phyloP scores from a whole-genome alignment of 495 filamentous ascomycete genomes.

The Hypoxylon trugodes region DNA sequence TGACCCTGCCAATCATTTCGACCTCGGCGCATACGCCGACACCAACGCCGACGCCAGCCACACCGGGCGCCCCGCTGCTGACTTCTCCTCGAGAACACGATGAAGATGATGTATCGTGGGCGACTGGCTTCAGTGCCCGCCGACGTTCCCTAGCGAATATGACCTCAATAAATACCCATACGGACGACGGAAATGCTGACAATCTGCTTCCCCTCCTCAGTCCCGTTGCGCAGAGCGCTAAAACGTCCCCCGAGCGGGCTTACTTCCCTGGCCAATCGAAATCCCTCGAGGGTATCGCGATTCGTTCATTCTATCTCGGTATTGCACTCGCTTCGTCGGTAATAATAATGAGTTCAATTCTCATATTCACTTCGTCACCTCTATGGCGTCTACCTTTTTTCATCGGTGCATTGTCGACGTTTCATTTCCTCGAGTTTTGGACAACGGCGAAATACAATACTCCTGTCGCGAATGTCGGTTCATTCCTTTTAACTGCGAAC shows the following conservation, averaged over 20 bases:
- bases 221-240: constrained; percentile 39
- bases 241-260: constrained; percentile 33
- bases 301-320: constrained; percentile 68
- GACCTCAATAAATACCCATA: constrained; percentile 33
- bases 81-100: constrained; percentile 22
- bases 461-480: constrained; percentile 67
- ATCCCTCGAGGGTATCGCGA: constrained; percentile 80
- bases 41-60: constrained; percentile 24
- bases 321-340: constrained; percentile 53
- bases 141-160: constrained; percentile 35
- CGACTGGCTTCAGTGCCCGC: constrained; percentile 38
- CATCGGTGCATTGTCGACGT: constrained; percentile 73
- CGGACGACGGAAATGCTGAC: constrained; percentile 41
- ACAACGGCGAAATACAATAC: constrained; percentile 88
- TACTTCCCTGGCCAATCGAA: constrained; percentile 67
- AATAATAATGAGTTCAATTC: constrained; percentile 51
- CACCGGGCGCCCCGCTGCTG: constrained; percentile 20
- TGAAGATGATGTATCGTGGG: constrained; percentile 39
- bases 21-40: constrained; percentile 16
- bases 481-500: constrained; percentile 88
- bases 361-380: constrained; percentile 50
- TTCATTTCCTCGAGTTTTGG: constrained; percentile 97
- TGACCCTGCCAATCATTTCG: constrained; percentile 12
- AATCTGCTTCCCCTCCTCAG: constrained; percentile 45
- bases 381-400: constrained; percentile 91